Conservation (phyloP, 2,329 filamentous ascomycete species). For the Aspergillus phoenicis region DNA sequence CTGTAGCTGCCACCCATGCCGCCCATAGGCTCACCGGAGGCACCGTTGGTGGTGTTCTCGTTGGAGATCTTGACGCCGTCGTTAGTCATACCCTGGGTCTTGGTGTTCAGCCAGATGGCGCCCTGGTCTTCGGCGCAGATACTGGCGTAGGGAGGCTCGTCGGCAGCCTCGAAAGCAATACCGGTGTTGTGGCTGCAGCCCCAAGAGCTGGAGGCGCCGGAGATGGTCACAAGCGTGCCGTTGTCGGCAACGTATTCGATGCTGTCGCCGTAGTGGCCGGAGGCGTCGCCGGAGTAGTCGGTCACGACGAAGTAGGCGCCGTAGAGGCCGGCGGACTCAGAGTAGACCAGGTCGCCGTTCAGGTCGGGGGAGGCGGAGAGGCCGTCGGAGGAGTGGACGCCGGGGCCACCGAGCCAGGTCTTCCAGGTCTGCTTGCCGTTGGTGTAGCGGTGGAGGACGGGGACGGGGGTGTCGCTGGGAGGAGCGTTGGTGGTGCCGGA, state of each 20-base stretch:
- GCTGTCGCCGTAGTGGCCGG: slow-evolving; percentile 62
- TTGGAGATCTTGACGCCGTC: slow-evolving; percentile 62
- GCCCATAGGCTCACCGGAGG: slow-evolving; percentile 60
- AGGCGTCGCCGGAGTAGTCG: slow-evolving; percentile 56
- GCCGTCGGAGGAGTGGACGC: slow-evolving; percentile 51
- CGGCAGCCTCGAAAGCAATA: slow-evolving; percentile 64
- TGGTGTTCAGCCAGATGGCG: slow-evolving; percentile 66
- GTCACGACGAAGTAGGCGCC: slow-evolving; percentile 66
- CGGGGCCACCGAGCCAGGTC: slow-evolving; percentile 61
- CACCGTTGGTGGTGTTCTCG: slow-evolving; percentile 64
- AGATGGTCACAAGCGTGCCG: slow-evolving; percentile 55
- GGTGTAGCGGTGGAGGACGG: slow-evolving; percentile 62
- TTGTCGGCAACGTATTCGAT: slow-evolving; percentile 54
- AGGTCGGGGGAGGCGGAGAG: slow-evolving; percentile 59
- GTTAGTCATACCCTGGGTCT: slow-evolving; percentile 57
- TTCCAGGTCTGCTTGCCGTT: slow-evolving; percentile 59
- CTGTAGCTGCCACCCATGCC: slow-evolving; percentile 67
- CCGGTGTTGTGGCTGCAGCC: slow-evolving; percentile 68
- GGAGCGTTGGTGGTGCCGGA: slow-evolving; percentile 53
- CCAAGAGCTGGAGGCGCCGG: slow-evolving; percentile 58
- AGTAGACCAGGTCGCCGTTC: slow-evolving; percentile 66
- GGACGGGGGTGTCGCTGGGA: slow-evolving; percentile 53
- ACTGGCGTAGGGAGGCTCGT: slow-evolving; percentile 60
- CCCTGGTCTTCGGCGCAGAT: slow-evolving; percentile 66
- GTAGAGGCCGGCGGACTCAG: slow-evolving; percentile 57